These are phyloP conservation scores for Metarhizium sp. DNA, from an alignment of 2,329 filamentous ascomycete genomes.

Conservation along the genomic window DNA sequence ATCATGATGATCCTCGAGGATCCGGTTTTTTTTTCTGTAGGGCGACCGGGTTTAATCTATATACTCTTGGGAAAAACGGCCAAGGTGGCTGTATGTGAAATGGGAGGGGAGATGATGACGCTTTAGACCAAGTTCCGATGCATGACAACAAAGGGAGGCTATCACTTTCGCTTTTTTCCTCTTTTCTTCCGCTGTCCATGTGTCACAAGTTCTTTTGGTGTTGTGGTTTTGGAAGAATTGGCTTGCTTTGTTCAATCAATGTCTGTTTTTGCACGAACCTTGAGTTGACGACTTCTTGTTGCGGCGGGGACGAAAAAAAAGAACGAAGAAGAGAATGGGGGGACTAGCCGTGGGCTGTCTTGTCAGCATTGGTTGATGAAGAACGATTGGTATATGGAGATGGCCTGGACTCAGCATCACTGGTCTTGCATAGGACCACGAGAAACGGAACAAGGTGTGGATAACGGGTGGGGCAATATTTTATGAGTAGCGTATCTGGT, in stretches of 20 bases:
- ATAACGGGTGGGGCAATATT: not conserved
- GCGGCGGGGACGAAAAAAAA: not conserved
- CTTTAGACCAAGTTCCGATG: slow-evolving; percentile 41
- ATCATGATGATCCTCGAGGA: not conserved
- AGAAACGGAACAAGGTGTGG: not conserved
- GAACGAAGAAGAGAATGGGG: not conserved
- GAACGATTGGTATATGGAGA: slow-evolving; percentile 1
- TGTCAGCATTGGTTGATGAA: slow-evolving; percentile 1
- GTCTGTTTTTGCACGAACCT: slow-evolving; percentile 9
- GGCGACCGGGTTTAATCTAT: slow-evolving; percentile 5
- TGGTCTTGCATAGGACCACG: not conserved
- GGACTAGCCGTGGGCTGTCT: not conserved
- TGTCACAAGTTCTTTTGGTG: slow-evolving; percentile 14
- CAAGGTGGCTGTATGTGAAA: slow-evolving; percentile 26
- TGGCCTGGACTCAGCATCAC: not conserved
- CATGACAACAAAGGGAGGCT: slow-evolving; percentile 38
- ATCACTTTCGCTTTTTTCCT: slow-evolving; percentile 23
- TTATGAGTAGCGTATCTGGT: slow-evolving; percentile 5
- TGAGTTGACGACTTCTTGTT: slow-evolving; percentile 7
- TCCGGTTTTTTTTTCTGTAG: slow-evolving; percentile 4
- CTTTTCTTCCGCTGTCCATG: slow-evolving; percentile 24
- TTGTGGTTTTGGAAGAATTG: slow-evolving; percentile 13
- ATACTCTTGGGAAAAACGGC: slow-evolving; percentile 13
- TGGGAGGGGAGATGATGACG: slow-evolving; percentile 20
- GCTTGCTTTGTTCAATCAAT: slow-evolving; percentile 14